A percentile compares a stretch with the other conserved stretches of the same genome.
Evolutionary conservation across 2,329 filamentous ascomycete species (phyloP).

Genomic region (Pyrenochaeta sp.): DNA sequence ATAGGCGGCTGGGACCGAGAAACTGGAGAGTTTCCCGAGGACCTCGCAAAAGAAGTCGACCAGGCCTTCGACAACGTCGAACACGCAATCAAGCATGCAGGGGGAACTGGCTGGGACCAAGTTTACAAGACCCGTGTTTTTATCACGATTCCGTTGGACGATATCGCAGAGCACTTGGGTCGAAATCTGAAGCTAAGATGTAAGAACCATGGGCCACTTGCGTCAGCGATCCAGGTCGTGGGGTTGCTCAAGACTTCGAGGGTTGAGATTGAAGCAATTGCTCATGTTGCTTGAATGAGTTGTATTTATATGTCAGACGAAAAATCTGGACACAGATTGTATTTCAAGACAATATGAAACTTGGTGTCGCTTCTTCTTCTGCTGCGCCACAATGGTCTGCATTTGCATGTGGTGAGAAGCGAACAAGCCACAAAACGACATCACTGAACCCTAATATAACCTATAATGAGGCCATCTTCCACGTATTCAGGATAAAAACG

Average conservation of each 20-base stretch:
- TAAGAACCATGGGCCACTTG: slow-evolving; percentile 30
- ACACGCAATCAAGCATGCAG: slow-evolving; percentile 57
- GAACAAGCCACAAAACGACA: too few species aligned
- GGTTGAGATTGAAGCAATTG: slow-evolving; percentile 37
- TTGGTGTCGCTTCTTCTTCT: neutral
- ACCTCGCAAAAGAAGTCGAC: slow-evolving; percentile 28
- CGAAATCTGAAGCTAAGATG: slow-evolving; percentile 29
- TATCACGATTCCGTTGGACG: slow-evolving; percentile 18
- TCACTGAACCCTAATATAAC: too few species aligned
- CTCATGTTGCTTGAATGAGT: slow-evolving; percentile 11
- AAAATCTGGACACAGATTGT: too few species aligned
- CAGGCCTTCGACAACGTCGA: slow-evolving; percentile 64
- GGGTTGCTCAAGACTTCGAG: slow-evolving; percentile 29
- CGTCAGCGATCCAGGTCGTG: slow-evolving; percentile 30
- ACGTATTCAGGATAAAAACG: too few species aligned
- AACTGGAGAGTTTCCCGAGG: slow-evolving; percentile 28
- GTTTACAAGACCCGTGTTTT: slow-evolving; percentile 47
- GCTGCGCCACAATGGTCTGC: neutral
- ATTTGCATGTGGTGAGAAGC: too few species aligned
- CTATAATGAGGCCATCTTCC: too few species aligned
- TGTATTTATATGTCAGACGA: neutral
- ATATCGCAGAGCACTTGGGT: slow-evolving; percentile 16
- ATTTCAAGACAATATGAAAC: too few species aligned
- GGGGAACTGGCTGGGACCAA: slow-evolving; percentile 61
- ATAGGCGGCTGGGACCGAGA: slow-evolving; percentile 34